A percentile compares a stretch with the other conserved stretches of the same genome.
These are phyloP conservation scores for Candida albicans DNA, from an alignment of 1,139 yeast genomes.

Conservation along the genomic window DNA sequence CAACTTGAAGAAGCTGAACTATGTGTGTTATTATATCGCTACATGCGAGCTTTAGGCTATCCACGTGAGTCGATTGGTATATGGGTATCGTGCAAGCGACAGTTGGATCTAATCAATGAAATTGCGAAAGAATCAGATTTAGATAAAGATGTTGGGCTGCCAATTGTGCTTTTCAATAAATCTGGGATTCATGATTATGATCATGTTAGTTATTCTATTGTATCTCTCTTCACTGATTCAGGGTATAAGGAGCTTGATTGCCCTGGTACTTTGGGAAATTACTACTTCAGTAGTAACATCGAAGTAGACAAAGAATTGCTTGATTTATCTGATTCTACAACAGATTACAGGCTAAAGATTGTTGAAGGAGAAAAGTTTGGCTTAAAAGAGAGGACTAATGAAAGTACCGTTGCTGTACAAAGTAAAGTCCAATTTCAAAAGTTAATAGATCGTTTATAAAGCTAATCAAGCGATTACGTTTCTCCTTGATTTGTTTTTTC, in stretches of 20 bases:
- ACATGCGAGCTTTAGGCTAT: conserved; percentile 49
- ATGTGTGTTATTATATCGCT: conserved; percentile 47
- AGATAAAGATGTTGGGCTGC: conserved; percentile 3
- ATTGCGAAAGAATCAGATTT: neutral
- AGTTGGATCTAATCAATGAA: conserved; percentile 15
- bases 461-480: too few relatives aligned
- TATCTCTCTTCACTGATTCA: conserved; percentile 9
- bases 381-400: neutral
- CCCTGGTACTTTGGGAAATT: conserved; percentile 9
- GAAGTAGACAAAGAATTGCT: conserved; percentile 2
- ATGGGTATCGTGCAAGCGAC: conserved; percentile 42
- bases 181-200: conserved; percentile 8
- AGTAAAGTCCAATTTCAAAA: conserved; percentile 6
- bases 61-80: conserved; percentile 41
- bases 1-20: conserved; percentile 54
- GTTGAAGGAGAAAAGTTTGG: conserved; percentile 8
- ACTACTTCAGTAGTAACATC: conserved; percentile 4
- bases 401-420: neutral
- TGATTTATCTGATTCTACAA: neutral
- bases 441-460: neutral
- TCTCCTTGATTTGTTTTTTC: too few relatives aligned
- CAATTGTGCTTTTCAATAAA: conserved; percentile 9
- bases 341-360: conserved; percentile 2
- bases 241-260: conserved; percentile 3
- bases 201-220: conserved; percentile 8